A percentile compares a stretch with the other conserved stretches of the same genome.
Evolutionary conservation across 345 rosid species (phyloP).

Genomic region (Rhodomyrtus tomentosa): DNA sequence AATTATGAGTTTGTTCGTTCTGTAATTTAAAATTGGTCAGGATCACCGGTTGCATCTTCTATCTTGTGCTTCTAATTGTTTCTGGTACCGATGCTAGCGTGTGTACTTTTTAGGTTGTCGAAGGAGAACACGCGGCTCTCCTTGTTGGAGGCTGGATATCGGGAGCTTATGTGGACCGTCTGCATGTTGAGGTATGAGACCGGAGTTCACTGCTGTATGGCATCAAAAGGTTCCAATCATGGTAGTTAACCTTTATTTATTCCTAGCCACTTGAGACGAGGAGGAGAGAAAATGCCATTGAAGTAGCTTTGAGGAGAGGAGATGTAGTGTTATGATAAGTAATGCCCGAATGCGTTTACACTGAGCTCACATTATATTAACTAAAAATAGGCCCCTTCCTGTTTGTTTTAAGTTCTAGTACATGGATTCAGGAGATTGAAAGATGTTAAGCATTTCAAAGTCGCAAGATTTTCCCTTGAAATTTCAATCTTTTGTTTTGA

Average conservation of each 20-base stretch:
- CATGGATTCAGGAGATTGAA: background rate
- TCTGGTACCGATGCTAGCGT: background rate
- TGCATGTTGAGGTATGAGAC: slow-evolving; percentile 69
- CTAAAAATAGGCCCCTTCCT: background rate
- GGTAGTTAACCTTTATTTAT: background rate
- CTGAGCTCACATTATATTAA: background rate
- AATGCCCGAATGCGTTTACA: background rate
- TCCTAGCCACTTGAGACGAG: background rate
- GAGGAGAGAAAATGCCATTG: background rate
- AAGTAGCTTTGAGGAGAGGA: background rate
- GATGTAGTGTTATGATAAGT: background rate
- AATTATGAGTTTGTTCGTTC: background rate
- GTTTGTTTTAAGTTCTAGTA: background rate
- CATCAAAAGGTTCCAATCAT: background rate
- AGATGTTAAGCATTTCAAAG: background rate
- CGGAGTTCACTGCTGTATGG: background rate
- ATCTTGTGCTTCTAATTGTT: background rate
- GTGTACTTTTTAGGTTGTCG: slow-evolving; percentile 56
- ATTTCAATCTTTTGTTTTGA: background rate
- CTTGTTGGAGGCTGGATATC: slow-evolving; percentile 91
- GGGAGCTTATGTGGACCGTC: slow-evolving; percentile 74
- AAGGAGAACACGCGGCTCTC: slow-evolving; percentile 77
- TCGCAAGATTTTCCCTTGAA: background rate
- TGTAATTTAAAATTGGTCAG: background rate
- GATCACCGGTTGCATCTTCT: background rate